phyloP scores from a whole-genome alignment of 1,139 yeast genomes.

The Candida sanyaensis region DNA sequence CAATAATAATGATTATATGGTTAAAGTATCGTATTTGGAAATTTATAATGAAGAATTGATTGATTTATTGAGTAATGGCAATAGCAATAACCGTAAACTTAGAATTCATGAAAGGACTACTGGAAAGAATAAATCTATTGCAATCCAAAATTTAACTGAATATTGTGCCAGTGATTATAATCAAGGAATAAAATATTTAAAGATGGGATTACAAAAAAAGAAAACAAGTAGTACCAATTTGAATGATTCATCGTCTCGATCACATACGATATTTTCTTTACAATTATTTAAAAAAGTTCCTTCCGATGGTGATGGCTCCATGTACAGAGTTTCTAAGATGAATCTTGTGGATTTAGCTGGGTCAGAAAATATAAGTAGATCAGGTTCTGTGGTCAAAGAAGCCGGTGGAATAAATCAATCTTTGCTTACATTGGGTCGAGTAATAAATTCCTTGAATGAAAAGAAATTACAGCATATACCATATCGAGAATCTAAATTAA shows the following conservation, averaged over 20 bases:
- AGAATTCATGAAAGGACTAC: conserved; percentile 50
- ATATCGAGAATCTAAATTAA: conserved; percentile 82
- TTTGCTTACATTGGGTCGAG: conserved; percentile 78
- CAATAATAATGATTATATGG: conserved; percentile 48
- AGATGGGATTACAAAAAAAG: conserved; percentile 56
- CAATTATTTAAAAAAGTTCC: conserved; percentile 50
- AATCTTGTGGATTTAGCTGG: conserved; percentile 91
- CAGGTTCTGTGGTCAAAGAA: conserved; percentile 85
- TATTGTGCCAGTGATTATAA: conserved; percentile 51
- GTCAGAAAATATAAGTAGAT: conserved; percentile 74
- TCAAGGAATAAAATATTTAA: conserved; percentile 56
- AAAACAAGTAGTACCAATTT: conserved; percentile 70
- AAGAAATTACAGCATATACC: conserved; percentile 57
- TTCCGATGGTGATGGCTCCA: conserved; percentile 19
- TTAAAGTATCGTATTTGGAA: conserved; percentile 73
- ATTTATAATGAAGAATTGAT: conserved; percentile 71
- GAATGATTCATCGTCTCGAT: conserved; percentile 69
- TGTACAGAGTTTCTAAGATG: conserved; percentile 58
- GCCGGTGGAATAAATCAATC: conserved; percentile 90
- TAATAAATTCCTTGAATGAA: conserved; percentile 64
- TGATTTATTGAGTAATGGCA: conserved; percentile 54
- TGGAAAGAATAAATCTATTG: conserved; percentile 15
- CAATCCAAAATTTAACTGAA: conserved; percentile 59
- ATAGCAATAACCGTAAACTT: conserved; percentile 42
- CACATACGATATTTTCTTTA: conserved; percentile 73